Conservation (phyloP, 371 early-diverging fungal species). For the Mucor velutinosus region DNA sequence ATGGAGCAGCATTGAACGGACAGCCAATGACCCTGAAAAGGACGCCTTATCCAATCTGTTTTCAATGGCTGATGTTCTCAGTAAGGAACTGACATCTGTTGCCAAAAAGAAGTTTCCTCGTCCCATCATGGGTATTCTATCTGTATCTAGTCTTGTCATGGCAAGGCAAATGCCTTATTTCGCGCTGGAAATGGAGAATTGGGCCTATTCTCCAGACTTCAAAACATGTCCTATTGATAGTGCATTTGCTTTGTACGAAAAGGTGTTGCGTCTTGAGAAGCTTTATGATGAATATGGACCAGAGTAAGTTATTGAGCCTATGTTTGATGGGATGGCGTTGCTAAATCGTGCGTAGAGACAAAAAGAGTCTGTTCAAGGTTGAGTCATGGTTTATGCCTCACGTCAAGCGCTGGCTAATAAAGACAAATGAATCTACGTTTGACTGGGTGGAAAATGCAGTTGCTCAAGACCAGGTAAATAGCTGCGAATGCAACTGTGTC, state of each 20-base stretch:
- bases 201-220: constrained; percentile 26
- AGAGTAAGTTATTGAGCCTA: constrained; percentile 16
- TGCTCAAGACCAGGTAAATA: constrained; percentile 49
- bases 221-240: constrained; percentile 27
- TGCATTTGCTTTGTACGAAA: constrained; percentile 37
- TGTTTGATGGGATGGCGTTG: neutral
- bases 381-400: constrained; percentile 60
- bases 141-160: constrained; percentile 33
- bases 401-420: constrained; percentile 52
- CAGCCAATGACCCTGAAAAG: constrained; percentile 12
- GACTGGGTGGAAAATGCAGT: constrained; percentile 57
- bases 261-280: constrained; percentile 25
- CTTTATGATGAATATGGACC: constrained; percentile 30
- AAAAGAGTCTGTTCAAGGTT: constrained; percentile 43
- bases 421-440: constrained; percentile 41
- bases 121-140: constrained; percentile 10
- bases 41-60: constrained; percentile 21
- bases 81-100: constrained; percentile 23
- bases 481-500: constrained; percentile 8
- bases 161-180: constrained; percentile 40
- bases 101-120: constrained; percentile 15
- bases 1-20: constrained; percentile 30
- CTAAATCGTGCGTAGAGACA: constrained; percentile 4
- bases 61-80: constrained; percentile 26
- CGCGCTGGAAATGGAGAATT: constrained; percentile 46